These are phyloP conservation scores for Orbilia ellipsospora DNA, from an alignment of 2,329 filamentous ascomycete species.

Conservation along the genomic window DNA sequence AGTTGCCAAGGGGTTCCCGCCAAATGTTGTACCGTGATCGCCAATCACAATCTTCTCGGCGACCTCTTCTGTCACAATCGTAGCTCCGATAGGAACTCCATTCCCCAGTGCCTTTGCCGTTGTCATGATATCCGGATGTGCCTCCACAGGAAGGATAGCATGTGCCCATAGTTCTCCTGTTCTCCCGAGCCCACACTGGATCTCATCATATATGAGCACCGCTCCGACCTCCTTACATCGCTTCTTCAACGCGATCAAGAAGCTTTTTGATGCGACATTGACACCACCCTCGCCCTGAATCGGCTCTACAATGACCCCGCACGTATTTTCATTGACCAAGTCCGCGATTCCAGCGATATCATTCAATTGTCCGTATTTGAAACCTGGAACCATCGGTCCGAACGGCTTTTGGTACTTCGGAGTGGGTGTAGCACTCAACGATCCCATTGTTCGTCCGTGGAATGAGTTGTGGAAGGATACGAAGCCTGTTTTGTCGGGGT, in stretches of 20 bases:
- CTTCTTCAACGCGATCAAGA: conserved; percentile 82
- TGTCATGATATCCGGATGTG: conserved; percentile 92
- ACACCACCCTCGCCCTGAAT: conserved; percentile 98
- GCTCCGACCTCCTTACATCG: conserved; percentile 88
- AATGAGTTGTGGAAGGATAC: conserved; percentile 93
- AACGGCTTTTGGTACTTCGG: conserved; percentile 98
- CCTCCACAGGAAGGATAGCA: conserved; percentile 75
- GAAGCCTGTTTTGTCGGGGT: conserved; percentile 79
- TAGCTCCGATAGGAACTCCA: conserved; percentile 92
- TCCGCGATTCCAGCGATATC: conserved; percentile 77
- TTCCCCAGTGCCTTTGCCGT: conserved; percentile 97
- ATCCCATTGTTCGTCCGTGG: conserved; percentile 96
- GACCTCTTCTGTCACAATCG: conserved; percentile 71
- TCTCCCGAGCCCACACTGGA: conserved; percentile 86
- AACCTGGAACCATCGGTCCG: conserved; percentile 93
- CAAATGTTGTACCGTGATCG: conserved; percentile 94
- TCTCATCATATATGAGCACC: conserved; percentile 93
- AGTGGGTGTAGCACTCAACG: conserved; percentile 94
- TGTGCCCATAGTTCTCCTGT: conserved; percentile 95
- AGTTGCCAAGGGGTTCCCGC: conserved; percentile 87
- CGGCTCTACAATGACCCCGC: conserved; percentile 94
- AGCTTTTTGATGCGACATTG: conserved; percentile 82
- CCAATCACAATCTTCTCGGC: conserved; percentile 76
- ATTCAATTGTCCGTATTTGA: conserved; percentile 86
- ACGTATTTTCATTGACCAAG: conserved; percentile 85